Evolutionary conservation across 116 monocot genomes (phyloP).

Genomic region (Posidonia oceanica): DNA sequence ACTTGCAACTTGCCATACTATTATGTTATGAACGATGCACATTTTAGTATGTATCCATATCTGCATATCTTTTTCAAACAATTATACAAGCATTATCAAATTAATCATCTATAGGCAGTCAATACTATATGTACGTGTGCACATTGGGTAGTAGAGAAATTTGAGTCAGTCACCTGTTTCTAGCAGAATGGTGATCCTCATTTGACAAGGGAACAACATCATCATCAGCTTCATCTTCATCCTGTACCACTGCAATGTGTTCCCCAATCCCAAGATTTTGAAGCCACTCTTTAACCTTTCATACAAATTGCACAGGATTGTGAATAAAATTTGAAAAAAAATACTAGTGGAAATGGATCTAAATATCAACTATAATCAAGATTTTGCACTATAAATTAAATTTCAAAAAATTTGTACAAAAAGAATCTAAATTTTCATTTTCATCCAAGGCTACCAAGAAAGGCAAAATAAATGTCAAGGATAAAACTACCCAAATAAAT

Average conservation of each 20-base stretch:
- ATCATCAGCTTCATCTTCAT: constrained; percentile 87
- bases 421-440: neutral
- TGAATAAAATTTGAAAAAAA: neutral
- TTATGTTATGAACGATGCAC: no score
- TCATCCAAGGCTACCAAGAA: no score
- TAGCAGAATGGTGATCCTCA: constrained; percentile 68
- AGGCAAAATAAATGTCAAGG: no score
- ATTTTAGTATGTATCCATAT: no score
- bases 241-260: constrained; percentile 61
- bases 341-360: neutral
- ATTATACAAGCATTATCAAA: no score
- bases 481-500: no score
- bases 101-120: no score
- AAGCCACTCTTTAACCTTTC: constrained; percentile 97
- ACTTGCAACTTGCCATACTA: no score
- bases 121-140: no score
- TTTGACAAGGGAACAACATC: constrained; percentile 43
- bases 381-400: neutral
- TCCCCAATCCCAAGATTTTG: constrained; percentile 92
- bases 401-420: neutral
- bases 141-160: neutral
- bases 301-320: neutral
- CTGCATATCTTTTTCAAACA: no score
- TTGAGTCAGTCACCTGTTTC: constrained; percentile 44
- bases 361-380: neutral